phyloP scores from a whole-genome alignment of 495 filamentous ascomycete species.

The Podospora fimiseda region DNA sequence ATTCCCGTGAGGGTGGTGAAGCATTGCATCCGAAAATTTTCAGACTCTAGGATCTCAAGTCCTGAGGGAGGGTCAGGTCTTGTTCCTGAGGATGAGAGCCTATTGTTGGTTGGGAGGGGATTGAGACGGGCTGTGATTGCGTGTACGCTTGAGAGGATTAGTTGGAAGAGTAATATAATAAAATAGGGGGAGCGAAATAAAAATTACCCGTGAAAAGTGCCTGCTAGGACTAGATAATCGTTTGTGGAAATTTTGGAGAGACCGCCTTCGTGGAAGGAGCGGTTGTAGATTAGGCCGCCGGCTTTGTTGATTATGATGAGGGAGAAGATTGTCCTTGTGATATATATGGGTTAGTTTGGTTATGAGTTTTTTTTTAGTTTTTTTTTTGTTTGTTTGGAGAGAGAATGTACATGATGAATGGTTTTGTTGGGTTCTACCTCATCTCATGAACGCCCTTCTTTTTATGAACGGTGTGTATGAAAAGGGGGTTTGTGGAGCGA shows the following conservation, averaged over 20 bases:
- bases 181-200: slow-evolving; percentile 5
- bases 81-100: slow-evolving; percentile 39
- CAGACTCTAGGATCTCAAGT: slow-evolving; percentile 84
- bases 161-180: slow-evolving; percentile 4
- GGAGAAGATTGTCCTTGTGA: slow-evolving; percentile 75
- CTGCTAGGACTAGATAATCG: slow-evolving; percentile 93
- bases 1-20: slow-evolving; percentile 91
- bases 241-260: slow-evolving; percentile 85
- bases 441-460: background rate
- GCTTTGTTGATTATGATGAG: slow-evolving; percentile 98
- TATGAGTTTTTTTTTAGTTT: too few species aligned
- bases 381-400: too few species aligned
- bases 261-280: slow-evolving; percentile 73
- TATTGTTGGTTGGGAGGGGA: slow-evolving; percentile 39
- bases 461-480: too few species aligned
- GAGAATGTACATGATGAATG: background rate
- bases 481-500: too few species aligned
- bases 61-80: slow-evolving; percentile 58
- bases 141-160: slow-evolving; percentile 56
- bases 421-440: background rate
- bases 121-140: slow-evolving; percentile 81
- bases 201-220: slow-evolving; percentile 85
- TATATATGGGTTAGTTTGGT: background rate
- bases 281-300: slow-evolving; percentile 91
- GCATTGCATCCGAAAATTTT: slow-evolving; percentile 88